Conservation (phyloP, 192 early-diverging fungal species). For the Umbelopsis ramanniana region DNA sequence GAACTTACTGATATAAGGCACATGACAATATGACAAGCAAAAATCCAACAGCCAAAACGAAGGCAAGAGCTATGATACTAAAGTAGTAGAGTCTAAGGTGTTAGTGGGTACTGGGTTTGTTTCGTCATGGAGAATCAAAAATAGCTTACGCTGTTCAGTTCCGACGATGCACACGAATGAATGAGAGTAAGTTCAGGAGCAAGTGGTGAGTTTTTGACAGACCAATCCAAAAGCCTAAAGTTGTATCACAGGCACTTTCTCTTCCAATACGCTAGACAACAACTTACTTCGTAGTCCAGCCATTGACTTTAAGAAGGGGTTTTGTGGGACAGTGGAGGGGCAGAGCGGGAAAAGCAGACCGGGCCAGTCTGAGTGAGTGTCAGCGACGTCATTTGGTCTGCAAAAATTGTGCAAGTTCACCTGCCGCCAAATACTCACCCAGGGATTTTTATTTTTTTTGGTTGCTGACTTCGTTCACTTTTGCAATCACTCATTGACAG, state of each 20-base stretch:
- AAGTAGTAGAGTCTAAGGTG: background rate
- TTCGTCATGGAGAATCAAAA: background rate
- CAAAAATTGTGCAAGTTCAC: background rate
- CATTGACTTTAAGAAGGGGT: background rate
- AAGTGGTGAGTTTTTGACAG: too few relatives aligned
- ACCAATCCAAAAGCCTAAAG: too few relatives aligned
- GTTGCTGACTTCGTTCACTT: background rate
- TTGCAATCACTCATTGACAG: conserved; percentile 17
- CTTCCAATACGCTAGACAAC: background rate
- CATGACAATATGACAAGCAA: conserved; percentile 94
- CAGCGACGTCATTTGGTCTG: background rate
- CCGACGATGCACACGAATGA: background rate
- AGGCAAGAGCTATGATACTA: conserved; percentile 86
- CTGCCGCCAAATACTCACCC: background rate
- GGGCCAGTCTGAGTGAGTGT: background rate
- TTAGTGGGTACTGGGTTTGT: background rate
- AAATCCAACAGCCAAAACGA: conserved; percentile 90
- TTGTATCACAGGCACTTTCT: too few relatives aligned
- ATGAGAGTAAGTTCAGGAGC: too few relatives aligned
- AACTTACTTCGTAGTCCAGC: conserved; percentile 18
- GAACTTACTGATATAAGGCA: conserved; percentile 81
- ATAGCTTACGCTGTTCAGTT: conserved; percentile 14
- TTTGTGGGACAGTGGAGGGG: too few relatives aligned
- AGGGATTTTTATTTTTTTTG: conserved; percentile 7
- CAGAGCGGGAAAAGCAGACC: too few relatives aligned